These are phyloP conservation scores for Fraxinus albicans DNA, from an alignment of 305 asterid genomes.

Conservation along the genomic window DNA sequence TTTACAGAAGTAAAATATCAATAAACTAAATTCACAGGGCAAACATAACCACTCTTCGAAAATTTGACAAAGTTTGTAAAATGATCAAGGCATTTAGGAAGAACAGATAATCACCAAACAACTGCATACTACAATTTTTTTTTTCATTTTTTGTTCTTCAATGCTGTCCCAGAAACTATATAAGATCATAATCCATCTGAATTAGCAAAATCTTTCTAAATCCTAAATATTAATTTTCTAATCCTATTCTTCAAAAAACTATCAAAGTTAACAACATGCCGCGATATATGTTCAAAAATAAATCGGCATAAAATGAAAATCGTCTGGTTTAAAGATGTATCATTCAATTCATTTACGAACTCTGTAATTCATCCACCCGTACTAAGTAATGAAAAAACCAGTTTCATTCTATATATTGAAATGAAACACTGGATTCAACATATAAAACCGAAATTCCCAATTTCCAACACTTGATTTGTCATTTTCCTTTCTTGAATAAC, in stretches of 20 bases:
- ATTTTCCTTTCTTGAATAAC: neutral
- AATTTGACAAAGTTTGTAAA: neutral
- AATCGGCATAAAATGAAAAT: neutral
- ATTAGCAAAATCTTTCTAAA: neutral
- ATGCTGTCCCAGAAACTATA: too few species aligned
- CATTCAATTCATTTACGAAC: neutral
- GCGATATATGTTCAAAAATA: neutral
- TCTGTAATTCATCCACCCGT: too few species aligned
- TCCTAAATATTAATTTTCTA: neutral
- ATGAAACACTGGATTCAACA: too few species aligned
- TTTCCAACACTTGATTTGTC: too few species aligned
- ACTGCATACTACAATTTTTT: neutral
- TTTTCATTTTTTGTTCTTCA: too few species aligned
- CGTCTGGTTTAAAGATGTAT: neutral
- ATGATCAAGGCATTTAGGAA: neutral
- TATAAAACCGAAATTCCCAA: neutral
- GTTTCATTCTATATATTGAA: too few species aligned
- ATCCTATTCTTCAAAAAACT: neutral
- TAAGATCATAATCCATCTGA: neutral
- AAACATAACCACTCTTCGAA: neutral
- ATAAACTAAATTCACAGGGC: neutral
- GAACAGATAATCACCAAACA: neutral
- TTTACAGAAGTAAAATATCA: neutral
- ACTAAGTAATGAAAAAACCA: too few species aligned
- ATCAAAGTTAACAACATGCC: neutral